Conservation (phyloP, 75 land plant genomes). For the Sequoiadendron giganteum region DNA sequence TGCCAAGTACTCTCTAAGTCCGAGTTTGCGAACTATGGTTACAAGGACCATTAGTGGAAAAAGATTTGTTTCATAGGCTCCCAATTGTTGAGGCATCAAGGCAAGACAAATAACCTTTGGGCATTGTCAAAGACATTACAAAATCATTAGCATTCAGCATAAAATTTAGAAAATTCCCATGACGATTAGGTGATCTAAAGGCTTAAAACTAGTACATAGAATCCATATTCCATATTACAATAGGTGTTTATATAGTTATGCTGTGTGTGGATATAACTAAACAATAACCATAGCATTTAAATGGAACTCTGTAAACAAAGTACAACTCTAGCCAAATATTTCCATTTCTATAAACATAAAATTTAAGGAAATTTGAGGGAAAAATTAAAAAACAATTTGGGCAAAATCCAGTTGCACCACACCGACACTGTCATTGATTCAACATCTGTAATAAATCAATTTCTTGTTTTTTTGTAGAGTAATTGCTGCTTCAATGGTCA, state of each 20-base stretch:
- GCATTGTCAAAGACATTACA: background rate
- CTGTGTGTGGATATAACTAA: background rate
- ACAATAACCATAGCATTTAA: background rate
- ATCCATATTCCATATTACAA: background rate
- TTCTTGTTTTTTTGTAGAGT: background rate
- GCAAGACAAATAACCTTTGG: background rate
- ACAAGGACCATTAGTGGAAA: background rate
- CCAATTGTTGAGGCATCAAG: background rate
- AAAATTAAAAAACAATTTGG: background rate
- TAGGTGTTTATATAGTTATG: background rate
- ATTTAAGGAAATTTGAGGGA: background rate
- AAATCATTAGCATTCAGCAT: background rate
- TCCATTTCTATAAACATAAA: background rate
- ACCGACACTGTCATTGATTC: background rate
- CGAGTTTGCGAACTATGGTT: too few relatives aligned
- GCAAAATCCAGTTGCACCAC: background rate
- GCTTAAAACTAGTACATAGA: background rate
- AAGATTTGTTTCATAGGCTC: background rate
- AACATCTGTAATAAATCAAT: background rate
- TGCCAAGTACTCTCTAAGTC: too few relatives aligned
- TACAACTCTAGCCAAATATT: background rate
- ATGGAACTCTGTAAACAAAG: background rate
- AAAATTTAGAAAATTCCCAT: background rate
- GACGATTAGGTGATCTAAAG: background rate
- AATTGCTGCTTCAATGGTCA: too few relatives aligned